These are phyloP conservation scores for Pythium myriotylum DNA, from an alignment of 352 stramenopile genomes.

Conservation along the genomic window DNA sequence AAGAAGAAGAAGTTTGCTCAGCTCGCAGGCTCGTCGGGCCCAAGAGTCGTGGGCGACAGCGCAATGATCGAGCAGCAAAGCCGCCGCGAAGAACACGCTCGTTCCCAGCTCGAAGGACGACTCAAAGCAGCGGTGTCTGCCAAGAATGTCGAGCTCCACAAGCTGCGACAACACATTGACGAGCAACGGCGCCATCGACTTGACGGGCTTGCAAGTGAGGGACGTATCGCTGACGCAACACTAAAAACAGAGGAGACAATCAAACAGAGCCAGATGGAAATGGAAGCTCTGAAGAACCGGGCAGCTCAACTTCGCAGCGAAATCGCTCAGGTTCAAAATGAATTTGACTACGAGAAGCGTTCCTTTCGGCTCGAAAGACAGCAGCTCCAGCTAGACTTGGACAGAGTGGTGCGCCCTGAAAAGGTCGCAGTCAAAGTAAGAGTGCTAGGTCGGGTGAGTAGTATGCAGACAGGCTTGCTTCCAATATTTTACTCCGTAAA, in stretches of 20 bases:
- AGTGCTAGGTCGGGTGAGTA: conserved; percentile 29
- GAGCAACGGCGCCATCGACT: conserved; percentile 43
- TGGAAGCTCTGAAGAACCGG: conserved; percentile 45
- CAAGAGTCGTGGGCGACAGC: conserved; percentile 17
- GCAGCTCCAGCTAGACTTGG: conserved; percentile 45
- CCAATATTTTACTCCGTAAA: not conserved
- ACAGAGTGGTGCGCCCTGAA: conserved; percentile 47
- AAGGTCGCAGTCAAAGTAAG: conserved; percentile 39
- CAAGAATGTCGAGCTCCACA: conserved; percentile 58
- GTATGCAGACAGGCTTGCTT: not conserved
- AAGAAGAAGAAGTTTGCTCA: conserved; percentile 78
- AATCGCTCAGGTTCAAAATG: conserved; percentile 41
- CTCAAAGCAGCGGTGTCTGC: conserved; percentile 47
- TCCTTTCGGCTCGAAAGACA: conserved; percentile 54
- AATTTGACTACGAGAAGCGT: conserved; percentile 51
- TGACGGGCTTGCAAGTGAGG: conserved; percentile 45
- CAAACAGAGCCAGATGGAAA: conserved; percentile 38
- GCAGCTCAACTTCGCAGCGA: conserved; percentile 37
- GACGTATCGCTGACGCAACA: conserved; percentile 47
- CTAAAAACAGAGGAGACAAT: conserved; percentile 37
- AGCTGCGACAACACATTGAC: conserved; percentile 48
- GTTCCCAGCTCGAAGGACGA: conserved; percentile 82
- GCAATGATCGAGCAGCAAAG: conserved; percentile 30
- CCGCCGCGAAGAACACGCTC: conserved; percentile 46
- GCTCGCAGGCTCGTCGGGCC: conserved; percentile 4